Base-by-base conservation (phyloP, 768 basidiomycete species). In the Neoboletus magnificus region DNA sequence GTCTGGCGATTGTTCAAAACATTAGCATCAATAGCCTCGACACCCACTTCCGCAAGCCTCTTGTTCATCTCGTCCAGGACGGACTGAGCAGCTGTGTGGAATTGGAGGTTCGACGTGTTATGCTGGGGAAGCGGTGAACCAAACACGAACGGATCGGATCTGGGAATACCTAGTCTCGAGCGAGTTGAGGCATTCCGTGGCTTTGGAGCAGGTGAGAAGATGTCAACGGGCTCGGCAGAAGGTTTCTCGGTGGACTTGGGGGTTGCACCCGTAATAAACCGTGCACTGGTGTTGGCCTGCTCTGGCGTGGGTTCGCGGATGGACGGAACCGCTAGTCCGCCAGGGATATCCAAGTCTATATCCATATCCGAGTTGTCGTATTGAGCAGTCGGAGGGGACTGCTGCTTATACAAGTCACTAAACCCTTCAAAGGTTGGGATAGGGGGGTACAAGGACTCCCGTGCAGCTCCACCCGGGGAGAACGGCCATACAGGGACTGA, bases 1-100 rank as follows among this genome's bases (percentile, higher is more conserved):
- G 50, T 49, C 23, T 36, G 59, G 33, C 20, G 54, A 46, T 71
- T 77, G 36, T 71, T 62, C 47, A 87, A 75, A 29, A 86, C 69
- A 39, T 76, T 71, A 22, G 73, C 62, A 20, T 72, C 75, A 32
- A 87, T 73, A 23, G 73, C 73, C 32, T 80, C 74, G 8, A 83
- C 78, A 2, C 85, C 86, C 7, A 81, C 80, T 9, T 76, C 77
- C 3, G 76, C 78, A 11, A 92, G 77, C 3, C 88, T 82, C 48
- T 78, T 76, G 66, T 92, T 91, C 87, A 93, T 90, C 70, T 93
- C 91, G 48, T 85, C 86, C 30, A 93, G 74, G 29, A 93, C 84
- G 22, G 80, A 79, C n/a, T 82, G 77, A 0, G 89, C 86, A 0
- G 86, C 85, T 2, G 75, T 69, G 49, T 77, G 79, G 72, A 93